Conservation (phyloP, 495 filamentous ascomycete species). For the Tuber magnatum region DNA sequence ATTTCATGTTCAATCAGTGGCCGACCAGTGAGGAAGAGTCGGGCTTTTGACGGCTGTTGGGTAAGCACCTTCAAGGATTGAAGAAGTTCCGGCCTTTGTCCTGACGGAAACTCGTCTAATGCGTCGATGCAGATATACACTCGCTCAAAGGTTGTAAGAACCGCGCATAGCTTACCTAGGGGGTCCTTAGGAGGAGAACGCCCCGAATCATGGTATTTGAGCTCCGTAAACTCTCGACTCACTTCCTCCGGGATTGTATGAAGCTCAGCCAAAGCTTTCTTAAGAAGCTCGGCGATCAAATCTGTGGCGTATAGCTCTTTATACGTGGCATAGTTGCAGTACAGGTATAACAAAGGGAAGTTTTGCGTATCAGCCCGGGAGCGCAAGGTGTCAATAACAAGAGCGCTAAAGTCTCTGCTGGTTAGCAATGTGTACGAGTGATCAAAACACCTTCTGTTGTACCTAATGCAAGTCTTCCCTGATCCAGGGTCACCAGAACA, state of each 20-base stretch:
- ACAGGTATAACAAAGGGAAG: background rate
- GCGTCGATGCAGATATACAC: background rate
- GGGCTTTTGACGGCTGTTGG: background rate
- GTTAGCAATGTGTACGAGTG: background rate
- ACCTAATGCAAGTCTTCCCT: background rate
- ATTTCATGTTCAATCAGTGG: background rate
- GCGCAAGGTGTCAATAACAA: background rate
- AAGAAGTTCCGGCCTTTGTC: accelerated
- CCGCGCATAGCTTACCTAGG: background rate
- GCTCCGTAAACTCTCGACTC: background rate
- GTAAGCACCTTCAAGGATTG: background rate
- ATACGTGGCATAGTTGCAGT: background rate
- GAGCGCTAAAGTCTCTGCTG: background rate
- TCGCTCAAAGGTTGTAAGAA: background rate
- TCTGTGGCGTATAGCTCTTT: background rate
- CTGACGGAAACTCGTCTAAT: background rate
- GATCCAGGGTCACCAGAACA: background rate
- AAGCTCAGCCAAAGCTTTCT: background rate
- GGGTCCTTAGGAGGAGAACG: background rate
- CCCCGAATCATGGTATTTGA: background rate
- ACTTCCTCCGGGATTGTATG: background rate
- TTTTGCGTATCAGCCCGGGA: background rate
- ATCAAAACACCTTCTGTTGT: background rate
- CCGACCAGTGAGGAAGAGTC: background rate
- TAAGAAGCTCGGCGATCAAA: background rate